Evolutionary conservation across 164 flowering plant genomes (phyloP).

Genomic region (Pachysandra terminalis): DNA sequence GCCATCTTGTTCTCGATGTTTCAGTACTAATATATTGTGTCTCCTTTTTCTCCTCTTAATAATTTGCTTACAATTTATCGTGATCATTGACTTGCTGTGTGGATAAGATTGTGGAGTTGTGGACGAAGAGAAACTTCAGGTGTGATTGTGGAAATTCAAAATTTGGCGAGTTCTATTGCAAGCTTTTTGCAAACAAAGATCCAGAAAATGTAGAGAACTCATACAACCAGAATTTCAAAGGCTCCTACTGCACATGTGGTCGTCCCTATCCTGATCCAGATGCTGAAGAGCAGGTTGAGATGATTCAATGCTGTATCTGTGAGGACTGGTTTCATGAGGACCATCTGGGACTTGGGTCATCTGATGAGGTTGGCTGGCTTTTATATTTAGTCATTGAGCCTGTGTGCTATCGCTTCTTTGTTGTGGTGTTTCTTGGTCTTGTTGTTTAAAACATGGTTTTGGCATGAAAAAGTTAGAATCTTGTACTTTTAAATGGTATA

Average conservation of each 20-base stretch:
- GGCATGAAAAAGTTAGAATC: not conserved
- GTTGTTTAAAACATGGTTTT: not conserved
- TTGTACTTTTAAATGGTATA: no score
- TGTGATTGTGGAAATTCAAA: constrained; percentile 99
- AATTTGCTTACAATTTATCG: constrained; percentile 2
- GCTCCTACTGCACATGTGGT: constrained; percentile 81
- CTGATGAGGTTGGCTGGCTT: constrained; percentile 51
- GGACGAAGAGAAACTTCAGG: constrained; percentile 95
- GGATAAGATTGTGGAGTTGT: constrained; percentile 74
- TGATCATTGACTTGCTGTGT: constrained; percentile 10
- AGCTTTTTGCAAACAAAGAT: constrained; percentile 75
- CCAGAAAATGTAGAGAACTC: constrained; percentile 65
- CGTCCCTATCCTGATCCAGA: constrained; percentile 95
- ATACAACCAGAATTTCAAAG: constrained; percentile 95
- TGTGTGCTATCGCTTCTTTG: not conserved
- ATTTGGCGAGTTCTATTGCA: constrained; percentile 85
- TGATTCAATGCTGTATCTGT: constrained; percentile 95
- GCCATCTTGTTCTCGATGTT: not conserved
- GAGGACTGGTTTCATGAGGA: constrained; percentile 99
- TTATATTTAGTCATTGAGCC: not conserved
- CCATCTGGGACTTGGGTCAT: constrained; percentile 71
- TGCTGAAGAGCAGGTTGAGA: constrained; percentile 87
- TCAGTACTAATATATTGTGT: not conserved
- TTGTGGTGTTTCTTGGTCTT: not conserved
- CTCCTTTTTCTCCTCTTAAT: not conserved